Evolutionary conservation across 2,329 filamentous ascomycete genomes (phyloP).

Genomic region (Ophiostoma sp.): DNA sequence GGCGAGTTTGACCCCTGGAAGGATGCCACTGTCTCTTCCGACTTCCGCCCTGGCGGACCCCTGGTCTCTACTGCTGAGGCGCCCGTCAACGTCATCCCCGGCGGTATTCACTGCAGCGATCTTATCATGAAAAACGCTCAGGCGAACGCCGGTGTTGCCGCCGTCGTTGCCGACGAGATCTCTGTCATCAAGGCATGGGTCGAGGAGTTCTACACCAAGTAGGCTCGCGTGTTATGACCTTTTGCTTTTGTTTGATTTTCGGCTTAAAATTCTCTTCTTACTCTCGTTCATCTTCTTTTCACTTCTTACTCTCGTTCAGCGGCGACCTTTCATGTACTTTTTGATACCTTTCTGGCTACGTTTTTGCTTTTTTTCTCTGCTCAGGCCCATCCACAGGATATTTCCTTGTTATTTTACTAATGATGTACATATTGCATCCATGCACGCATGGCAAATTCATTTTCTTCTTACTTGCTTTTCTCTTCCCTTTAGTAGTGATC

Average conservation of each 20-base stretch:
- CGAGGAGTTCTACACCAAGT: constrained; percentile 15
- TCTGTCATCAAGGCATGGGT: constrained; percentile 52
- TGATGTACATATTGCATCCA: constrained; percentile 7
- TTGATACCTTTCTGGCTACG: background rate
- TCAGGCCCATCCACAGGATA: background rate
- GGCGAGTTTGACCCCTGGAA: constrained; percentile 41
- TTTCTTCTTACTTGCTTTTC: background rate
- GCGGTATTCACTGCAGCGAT: constrained; percentile 41
- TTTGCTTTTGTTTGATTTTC: background rate
- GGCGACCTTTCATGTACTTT: background rate
- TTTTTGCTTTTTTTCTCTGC: background rate
- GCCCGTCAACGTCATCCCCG: constrained; percentile 36
- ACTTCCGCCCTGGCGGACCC: constrained; percentile 38
- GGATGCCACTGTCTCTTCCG: constrained; percentile 37
- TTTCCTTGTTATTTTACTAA: constrained; percentile 7
- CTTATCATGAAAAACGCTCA: constrained; percentile 25
- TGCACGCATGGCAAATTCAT: constrained; percentile 9
- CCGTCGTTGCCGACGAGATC: constrained; percentile 48
- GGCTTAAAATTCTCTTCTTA: background rate
- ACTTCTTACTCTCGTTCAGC: background rate
- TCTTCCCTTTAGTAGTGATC: background rate
- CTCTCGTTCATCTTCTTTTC: constrained; percentile 1
- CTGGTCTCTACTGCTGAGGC: constrained; percentile 33
- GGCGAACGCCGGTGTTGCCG: constrained; percentile 38
- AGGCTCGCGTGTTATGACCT: background rate